Conservation (phyloP, 2,329 filamentous ascomycete genomes). For the Pseudohalonectria lignicola region DNA sequence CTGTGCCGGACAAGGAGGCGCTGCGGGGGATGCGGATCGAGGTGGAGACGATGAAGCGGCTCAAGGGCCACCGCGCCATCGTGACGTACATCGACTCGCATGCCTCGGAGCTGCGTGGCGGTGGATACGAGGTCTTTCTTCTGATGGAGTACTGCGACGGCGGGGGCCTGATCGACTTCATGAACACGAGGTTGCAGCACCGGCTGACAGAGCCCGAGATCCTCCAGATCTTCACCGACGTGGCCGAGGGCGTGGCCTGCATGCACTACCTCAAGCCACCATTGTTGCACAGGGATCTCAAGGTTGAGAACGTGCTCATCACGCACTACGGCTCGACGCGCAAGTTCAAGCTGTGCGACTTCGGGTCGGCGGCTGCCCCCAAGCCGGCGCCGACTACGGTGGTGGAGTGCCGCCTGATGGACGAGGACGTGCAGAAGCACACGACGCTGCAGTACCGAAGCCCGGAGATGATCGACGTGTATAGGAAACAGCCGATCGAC, state of each 20-base stretch:
- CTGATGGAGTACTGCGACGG: slow-evolving; percentile 97
- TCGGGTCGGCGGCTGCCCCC: slow-evolving; percentile 81
- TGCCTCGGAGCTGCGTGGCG: slow-evolving; percentile 82
- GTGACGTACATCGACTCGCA: slow-evolving; percentile 98
- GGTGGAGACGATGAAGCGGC: slow-evolving; percentile 99
- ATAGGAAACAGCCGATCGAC: slow-evolving; percentile 89
- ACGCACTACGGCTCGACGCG: slow-evolving; percentile 49
- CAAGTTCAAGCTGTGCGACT: slow-evolving; percentile 95
- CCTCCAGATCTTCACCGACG: slow-evolving; percentile 90
- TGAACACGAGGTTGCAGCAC: slow-evolving; percentile 96
- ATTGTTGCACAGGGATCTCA: slow-evolving; percentile 84
- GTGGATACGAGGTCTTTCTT: slow-evolving; percentile 94
- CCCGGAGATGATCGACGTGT: slow-evolving; percentile 98
- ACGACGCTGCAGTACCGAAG: slow-evolving; percentile 96
- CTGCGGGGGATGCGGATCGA: slow-evolving; percentile 94
- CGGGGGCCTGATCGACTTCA: slow-evolving; percentile 95
- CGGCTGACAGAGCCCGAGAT: slow-evolving; percentile 96
- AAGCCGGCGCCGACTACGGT: slow-evolving; percentile 76
- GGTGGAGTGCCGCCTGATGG: slow-evolving; percentile 80
- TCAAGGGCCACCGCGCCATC: slow-evolving; percentile 92
- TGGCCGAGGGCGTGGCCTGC: slow-evolving; percentile 90
- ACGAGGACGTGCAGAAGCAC: slow-evolving; percentile 94
- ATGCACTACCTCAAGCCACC: slow-evolving; percentile 98
- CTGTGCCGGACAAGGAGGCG: slow-evolving; percentile 90
- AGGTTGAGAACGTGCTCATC: slow-evolving; percentile 97